A percentile compares a stretch with the other conserved stretches of the same genome.
These are phyloP conservation scores for Lachnellula suecica DNA, from an alignment of 2,329 filamentous ascomycete species.

Conservation along the genomic window DNA sequence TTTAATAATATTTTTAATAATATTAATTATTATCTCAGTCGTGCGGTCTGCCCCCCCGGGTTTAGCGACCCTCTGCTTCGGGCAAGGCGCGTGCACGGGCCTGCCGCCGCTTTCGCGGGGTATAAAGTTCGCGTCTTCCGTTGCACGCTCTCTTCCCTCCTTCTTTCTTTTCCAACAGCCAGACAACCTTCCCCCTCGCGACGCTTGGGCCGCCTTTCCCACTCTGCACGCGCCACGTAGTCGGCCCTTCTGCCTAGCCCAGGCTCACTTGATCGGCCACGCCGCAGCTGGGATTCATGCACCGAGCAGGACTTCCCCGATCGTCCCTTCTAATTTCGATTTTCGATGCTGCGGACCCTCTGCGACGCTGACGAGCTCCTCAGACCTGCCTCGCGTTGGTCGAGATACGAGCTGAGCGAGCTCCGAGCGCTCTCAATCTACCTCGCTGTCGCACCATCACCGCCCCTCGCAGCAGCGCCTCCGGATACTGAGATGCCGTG, in stretches of 20 bases:
- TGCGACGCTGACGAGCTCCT: slow-evolving; percentile 8
- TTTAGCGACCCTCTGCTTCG: slow-evolving; percentile 11
- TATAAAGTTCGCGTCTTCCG: slow-evolving; percentile 14
- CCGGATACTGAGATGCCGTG: slow-evolving; percentile 1
- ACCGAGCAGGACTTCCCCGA: slow-evolving; percentile 17
- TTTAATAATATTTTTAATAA: no score
- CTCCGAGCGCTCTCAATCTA: slow-evolving; percentile 17
- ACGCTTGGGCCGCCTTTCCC: slow-evolving; percentile 8
- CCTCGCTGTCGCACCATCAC: slow-evolving; percentile 17
- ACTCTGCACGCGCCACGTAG: slow-evolving; percentile 16
- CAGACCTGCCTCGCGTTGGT: slow-evolving; percentile 13
- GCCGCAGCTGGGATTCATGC: slow-evolving; percentile 20
- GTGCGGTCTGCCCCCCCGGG: no score
- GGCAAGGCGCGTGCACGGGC: slow-evolving; percentile 17
- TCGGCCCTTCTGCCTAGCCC: slow-evolving; percentile 20
- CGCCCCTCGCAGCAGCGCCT: slow-evolving; percentile 5
- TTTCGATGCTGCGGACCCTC: slow-evolving; percentile 16
- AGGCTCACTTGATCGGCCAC: slow-evolving; percentile 17
- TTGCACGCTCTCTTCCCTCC: slow-evolving; percentile 11
- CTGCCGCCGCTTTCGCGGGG: slow-evolving; percentile 14
- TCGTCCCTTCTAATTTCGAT: slow-evolving; percentile 12
- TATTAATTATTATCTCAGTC: no score
- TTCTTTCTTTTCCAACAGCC: slow-evolving; percentile 11
- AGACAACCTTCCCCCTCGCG: slow-evolving; percentile 1
- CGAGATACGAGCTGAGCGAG: slow-evolving; percentile 17